Percentiles rank a stretch among this genome's conserved stretches.
Conservation (phyloP, 179 eudicot species). For the Silene noctiflora region DNA sequence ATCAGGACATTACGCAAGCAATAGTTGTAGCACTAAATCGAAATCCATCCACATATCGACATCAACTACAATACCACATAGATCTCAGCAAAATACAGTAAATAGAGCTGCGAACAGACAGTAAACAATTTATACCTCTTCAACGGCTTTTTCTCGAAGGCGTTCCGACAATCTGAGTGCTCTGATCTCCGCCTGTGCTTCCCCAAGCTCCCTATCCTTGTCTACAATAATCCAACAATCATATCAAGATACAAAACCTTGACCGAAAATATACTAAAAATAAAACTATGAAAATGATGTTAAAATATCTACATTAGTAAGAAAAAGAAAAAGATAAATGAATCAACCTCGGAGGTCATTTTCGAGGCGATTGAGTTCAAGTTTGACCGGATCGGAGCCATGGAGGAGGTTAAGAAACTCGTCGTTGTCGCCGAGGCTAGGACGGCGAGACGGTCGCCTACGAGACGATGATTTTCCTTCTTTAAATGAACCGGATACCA, state of each 20-base stretch:
- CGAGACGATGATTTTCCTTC: conserved; percentile 54
- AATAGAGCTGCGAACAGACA: not conserved
- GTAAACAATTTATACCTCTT: conserved; percentile 53
- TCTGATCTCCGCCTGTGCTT: conserved; percentile 80
- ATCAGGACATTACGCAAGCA: not conserved
- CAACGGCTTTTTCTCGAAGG: conserved; percentile 82
- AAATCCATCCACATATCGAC: not conserved
- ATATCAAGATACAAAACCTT: too few relatives aligned
- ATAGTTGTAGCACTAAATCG: not conserved
- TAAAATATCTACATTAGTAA: not conserved
- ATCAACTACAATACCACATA: not conserved
- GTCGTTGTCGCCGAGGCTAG: conserved; percentile 68
- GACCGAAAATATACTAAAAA: too few relatives aligned
- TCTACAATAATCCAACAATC: conserved; percentile 36
- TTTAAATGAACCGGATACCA: conserved; percentile 58
- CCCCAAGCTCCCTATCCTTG: conserved; percentile 80
- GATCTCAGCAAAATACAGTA: not conserved
- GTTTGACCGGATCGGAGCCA: conserved; percentile 95
- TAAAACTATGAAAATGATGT: not conserved
- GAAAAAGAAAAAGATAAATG: not conserved
- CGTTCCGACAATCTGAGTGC: conserved; percentile 78
- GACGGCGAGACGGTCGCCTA: conserved; percentile 55
- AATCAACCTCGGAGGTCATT: conserved; percentile 72
- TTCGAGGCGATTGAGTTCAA: conserved; percentile 85
- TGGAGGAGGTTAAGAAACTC: conserved; percentile 76